These are phyloP conservation scores for Exophiala oligosperma DNA, from an alignment of 2,329 filamentous ascomycete genomes.

Conservation along the genomic window DNA sequence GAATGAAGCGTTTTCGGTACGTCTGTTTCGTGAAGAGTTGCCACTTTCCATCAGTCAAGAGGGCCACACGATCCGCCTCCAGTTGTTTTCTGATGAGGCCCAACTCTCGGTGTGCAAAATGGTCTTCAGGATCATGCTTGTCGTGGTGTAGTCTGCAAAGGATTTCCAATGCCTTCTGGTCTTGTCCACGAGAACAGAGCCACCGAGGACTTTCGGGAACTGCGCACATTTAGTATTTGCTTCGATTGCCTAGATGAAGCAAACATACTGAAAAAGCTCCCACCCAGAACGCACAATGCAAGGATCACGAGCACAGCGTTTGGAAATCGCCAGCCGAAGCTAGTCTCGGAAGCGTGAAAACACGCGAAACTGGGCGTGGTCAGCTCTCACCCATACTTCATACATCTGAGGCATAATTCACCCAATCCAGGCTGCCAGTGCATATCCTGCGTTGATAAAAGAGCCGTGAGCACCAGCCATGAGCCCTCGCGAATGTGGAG, in stretches of 20 bases:
- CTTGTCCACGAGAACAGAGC: constrained; percentile 7
- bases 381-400: too few species aligned
- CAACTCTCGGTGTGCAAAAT: constrained; percentile 11
- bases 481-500: constrained; percentile 32
- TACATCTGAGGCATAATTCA: constrained; percentile 24
- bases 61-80: not conserved
- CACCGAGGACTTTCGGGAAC: constrained; percentile 18
- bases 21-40: constrained; percentile 11
- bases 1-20: constrained; percentile 11
- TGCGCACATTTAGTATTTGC: not conserved
- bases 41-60: constrained; percentile 8
- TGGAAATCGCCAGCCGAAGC: constrained; percentile 14
- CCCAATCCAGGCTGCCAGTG: constrained; percentile 43
- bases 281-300: constrained; percentile 4
- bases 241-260: not conserved
- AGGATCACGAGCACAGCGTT: constrained; percentile 8
- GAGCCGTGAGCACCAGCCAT: constrained; percentile 37
- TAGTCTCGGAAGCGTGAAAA: constrained; percentile 3
- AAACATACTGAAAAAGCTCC: constrained; percentile 11
- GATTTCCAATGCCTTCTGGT: constrained; percentile 4
- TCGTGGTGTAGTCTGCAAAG: constrained; percentile 12
- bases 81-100: constrained; percentile 10
- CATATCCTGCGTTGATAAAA: constrained; percentile 40
- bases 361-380: constrained; percentile 2
- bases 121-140: constrained; percentile 6